Evolutionary conservation across 164 flowering plant species (phyloP).

Genomic region (Magnolia kwangsiensis): DNA sequence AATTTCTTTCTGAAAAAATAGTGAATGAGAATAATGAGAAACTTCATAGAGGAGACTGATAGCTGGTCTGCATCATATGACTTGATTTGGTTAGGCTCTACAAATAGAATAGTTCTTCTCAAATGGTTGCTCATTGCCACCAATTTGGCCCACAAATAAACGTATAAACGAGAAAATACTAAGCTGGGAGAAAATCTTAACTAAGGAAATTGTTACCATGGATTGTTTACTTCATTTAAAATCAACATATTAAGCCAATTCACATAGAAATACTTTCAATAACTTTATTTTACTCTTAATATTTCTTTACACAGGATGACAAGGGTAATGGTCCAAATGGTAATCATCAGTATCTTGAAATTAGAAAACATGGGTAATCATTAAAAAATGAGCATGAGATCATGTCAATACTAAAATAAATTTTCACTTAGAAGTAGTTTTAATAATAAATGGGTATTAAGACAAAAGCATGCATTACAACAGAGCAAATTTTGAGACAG

Average conservation of each 20-base stretch:
- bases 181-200: background rate
- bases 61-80: background rate
- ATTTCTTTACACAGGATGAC: background rate
- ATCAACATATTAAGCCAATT: background rate
- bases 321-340: background rate
- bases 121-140: background rate
- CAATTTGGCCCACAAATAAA: background rate
- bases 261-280: too few species aligned
- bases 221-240: background rate
- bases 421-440: background rate
- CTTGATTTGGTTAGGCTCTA: background rate
- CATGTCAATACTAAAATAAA: background rate
- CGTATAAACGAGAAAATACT: too few species aligned
- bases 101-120: background rate
- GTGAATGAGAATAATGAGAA: background rate
- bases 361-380: background rate
- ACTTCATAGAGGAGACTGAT: too few species aligned
- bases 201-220: background rate
- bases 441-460: background rate
- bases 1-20: constrained; percentile 68
- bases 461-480: background rate
- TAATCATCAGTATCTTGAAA: background rate
- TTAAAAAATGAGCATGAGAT: background rate
- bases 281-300: too few species aligned
- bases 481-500: background rate